Base-by-base conservation (phyloP, 1,284 basidiomycete species). In the Cryptococcus floricola region DNA sequence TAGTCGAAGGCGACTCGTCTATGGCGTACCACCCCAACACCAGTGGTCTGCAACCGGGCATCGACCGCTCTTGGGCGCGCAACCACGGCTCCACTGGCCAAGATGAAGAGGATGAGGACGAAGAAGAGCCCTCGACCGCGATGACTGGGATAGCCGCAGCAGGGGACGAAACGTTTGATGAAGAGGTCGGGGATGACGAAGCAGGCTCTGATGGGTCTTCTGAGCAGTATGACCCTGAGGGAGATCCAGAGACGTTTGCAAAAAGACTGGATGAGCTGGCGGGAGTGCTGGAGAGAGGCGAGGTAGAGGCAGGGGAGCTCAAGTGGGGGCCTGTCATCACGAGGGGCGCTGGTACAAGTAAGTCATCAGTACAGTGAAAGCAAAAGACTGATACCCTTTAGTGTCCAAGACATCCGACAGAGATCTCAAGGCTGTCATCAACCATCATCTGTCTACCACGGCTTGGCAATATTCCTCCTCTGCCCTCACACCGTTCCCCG, bases 231-330 rank as follows among this genome's bases (percentile, higher is more conserved):
- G 70, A 74, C 54, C 65, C 66, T 4, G 66, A 70, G 25, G 59
- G 61, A 10, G 69, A 75, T 59, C 71, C 73, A 0, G 67, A 66
- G 39, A 65, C 57, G 12, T 75, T 66, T 56, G 71, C 67, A 7
- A 56, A 59, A 52, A 59, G 70, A n/a, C 52, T 73, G 19, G 71
- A 75, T 54, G 71, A 73, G 59, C 57, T 75, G 10, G 71, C 73
- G 5, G 73, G 73, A 8, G 58, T 66, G 43, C 27, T 70, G 39
- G 73, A 75, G 61, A 63, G 72, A 16, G 55, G 65, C 4, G 72
- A 74, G 53, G 62, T 57, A 8, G 73, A 75, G 56, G 62, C 62
- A 9, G 60, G 64, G 28, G 68, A 71, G 1, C 5, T 73, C 10
- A 62, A 65, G 46, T 71, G 70, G 68, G 73, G 71, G 14, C 68